phyloP scores from a whole-genome alignment of 345 rosid species.

The Eucalyptus pumila region DNA sequence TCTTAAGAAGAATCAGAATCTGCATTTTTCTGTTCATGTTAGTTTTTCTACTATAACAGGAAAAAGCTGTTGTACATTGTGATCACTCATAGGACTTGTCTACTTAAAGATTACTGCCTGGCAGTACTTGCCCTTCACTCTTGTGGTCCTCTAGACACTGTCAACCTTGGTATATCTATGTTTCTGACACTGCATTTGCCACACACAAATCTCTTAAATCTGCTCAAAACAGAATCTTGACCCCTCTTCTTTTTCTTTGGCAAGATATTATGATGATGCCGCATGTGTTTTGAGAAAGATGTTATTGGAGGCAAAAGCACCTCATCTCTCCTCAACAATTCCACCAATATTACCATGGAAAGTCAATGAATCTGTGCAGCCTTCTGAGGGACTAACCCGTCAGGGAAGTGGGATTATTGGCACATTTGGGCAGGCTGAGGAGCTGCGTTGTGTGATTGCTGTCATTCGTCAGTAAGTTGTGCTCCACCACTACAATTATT shows the following conservation, averaged over 20 bases:
- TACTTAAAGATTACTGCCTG: background rate
- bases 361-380: constrained; percentile 64
- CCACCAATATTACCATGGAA: constrained; percentile 98
- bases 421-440: constrained; percentile 90
- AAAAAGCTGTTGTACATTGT: background rate
- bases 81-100: background rate
- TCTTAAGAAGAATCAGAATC: background rate
- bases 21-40: background rate
- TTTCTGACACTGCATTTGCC: background rate
- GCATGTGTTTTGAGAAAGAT: constrained; percentile 95
- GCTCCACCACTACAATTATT: background rate
- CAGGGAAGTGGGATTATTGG: constrained; percentile 98
- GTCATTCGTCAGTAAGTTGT: constrained; percentile 86
- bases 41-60: background rate
- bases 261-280: constrained; percentile 95
- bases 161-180: background rate
- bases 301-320: constrained; percentile 98
- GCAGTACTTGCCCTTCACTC: background rate
- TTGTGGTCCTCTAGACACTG: background rate
- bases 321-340: constrained; percentile 83
- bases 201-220: background rate
- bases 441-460: constrained; percentile 95
- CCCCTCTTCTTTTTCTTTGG: background rate
- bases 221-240: background rate
- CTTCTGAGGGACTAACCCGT: constrained; percentile 83